Conservation (phyloP, 164 flowering plant genomes). For the Berberis thunbergii region DNA sequence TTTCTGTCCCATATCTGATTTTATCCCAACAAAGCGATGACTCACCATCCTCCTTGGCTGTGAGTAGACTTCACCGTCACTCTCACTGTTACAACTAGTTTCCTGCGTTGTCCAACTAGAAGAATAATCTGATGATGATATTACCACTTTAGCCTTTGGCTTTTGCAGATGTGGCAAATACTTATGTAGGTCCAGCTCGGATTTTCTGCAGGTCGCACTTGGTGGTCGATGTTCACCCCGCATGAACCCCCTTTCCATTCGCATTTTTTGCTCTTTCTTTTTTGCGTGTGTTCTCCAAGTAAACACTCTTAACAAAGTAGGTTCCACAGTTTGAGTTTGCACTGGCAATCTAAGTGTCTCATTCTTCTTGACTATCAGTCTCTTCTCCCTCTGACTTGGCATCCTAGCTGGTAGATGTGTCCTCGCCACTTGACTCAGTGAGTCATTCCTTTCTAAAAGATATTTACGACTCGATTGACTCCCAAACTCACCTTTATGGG, state of each 20-base stretch:
- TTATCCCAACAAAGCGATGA: background rate
- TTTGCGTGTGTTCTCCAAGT: background rate
- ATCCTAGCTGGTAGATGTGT: constrained; percentile 5
- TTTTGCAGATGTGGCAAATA: constrained; percentile 5
- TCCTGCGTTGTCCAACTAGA: constrained; percentile 19
- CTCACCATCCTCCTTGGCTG: constrained; percentile 2
- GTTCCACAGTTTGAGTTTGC: background rate
- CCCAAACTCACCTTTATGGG: background rate
- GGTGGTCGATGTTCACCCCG: background rate
- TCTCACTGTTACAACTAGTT: constrained; percentile 5
- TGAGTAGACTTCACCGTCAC: constrained; percentile 2
- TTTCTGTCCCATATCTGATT: background rate
- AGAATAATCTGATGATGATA: constrained; percentile 13
- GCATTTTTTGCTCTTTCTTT: background rate
- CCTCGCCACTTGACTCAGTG: background rate
- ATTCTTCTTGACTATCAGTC: background rate
- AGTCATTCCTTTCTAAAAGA: background rate
- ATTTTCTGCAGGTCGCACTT: background rate
- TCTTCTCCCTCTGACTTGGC: constrained; percentile 3
- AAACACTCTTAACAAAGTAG: background rate
- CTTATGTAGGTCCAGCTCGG: background rate
- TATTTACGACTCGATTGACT: background rate
- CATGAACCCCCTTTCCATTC: background rate
- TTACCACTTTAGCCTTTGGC: constrained; percentile 4
- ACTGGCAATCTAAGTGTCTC: background rate